Evolutionary conservation across 1,139 yeast species (phyloP), one percentile per base, ranked within the genome.

Genomic region (Yamadazyma jaroonii): DNA sequence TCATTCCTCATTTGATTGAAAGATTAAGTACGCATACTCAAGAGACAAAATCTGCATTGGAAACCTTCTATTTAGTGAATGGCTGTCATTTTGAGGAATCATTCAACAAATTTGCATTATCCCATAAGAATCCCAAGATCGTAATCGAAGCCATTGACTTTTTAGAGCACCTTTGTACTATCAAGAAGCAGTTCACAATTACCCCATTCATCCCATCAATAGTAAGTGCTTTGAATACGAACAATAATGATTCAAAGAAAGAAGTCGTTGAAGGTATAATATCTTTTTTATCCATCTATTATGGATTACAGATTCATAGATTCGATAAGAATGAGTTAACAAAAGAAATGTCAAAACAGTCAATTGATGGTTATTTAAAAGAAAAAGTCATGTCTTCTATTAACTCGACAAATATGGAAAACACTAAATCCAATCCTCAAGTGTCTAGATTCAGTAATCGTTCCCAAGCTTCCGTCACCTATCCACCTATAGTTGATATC

Each of bases 41-140:
- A 9, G 65, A 81, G 2, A 79, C 89, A 0, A 67, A 70, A 34
- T 70, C 73, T 32, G 79, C 87, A 0, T 57, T 85, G 30, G 79
- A 77, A 39, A 84, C 80, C 2, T 79, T 77, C 50, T 84, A 89
- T 87, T 64, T 79, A n/a, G 72, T 79, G 2, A 67, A 80, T 6
- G 81, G 85, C 0, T 54, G 59, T 1, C 73, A 73, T 22, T 80
- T 82, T 7, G 89, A 84, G 35, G 50, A 47, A 10, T 52, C 61
- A 6, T 47, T 85, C 21, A 60, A 67, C 13, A 75, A 73, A 3
- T 52, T 63, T n/a, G 90, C 85, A 0, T 64, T 84, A 30, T 53
- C 58, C 11, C 72, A 70, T 50, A 49, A 67, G 6, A 64, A 65
- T 39, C 49, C 61, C 2, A 54, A 47, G 10, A 64, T 80, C 8